Base-by-base conservation (phyloP, 2,329 filamentous ascomycete genomes). In the Nemania sp. region DNA sequence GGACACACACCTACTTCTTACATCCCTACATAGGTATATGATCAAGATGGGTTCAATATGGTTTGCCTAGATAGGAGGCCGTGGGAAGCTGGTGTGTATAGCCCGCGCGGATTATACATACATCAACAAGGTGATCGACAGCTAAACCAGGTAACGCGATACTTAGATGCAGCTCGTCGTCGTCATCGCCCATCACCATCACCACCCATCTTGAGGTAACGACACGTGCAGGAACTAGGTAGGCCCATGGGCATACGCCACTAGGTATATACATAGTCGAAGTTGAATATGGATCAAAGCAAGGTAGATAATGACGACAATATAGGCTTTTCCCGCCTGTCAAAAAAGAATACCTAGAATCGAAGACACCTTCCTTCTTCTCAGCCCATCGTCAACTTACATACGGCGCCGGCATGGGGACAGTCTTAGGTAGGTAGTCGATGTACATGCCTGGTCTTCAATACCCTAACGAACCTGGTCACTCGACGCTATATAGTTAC, bases 391-490 rank as follows among this genome's bases (percentile, higher is more conserved):
- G 54, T 59, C 41, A 61, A 53, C 51, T 52, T 24, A 38, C 47
- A 62, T 60, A 69, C 62, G 62, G 59, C 32, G 43, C 54, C 63
- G 54, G 18, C 58, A 63, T 67, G 61, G 47, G n/a, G 6, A 8
- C 11, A 8, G 32, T 35, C 32, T 35, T 35, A 11, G 32, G 7
- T 11, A n/a, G n/a, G n/a, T n/a, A n/a, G n/a, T n/a, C n/a, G n/a
- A n/a, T n/a, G n/a, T n/a, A n/a, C n/a, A n/a, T n/a, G n/a, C n/a
- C n/a, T n/a, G n/a, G n/a, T n/a, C n/a, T n/a, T n/a, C n/a, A n/a
- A n/a, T n/a, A n/a, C n/a, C n/a, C n/a, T n/a, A n/a, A n/a, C n/a
- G n/a, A n/a, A 32, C 29, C 29, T 32, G 29, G n/a, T 32, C 29
- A 32, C 29, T 10, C 10, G 11, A 7, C 32, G 11, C 32, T 35